A percentile compares a stretch with the other conserved stretches of the same genome.
phyloP scores from a whole-genome alignment of 805 yeast genomes.

The Hanseniaspora vineae region DNA sequence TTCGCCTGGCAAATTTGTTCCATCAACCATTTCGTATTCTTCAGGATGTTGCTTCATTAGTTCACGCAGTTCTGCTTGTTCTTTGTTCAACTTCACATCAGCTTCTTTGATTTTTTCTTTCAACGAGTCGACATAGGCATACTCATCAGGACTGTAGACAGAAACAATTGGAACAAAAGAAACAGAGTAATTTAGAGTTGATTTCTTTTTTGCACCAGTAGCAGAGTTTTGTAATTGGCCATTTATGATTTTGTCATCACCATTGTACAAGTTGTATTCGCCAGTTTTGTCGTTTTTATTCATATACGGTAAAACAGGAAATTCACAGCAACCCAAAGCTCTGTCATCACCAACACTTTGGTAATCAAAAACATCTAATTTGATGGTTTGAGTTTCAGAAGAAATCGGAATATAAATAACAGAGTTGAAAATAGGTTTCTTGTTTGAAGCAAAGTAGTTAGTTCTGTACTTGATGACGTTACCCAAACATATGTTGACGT shows the following conservation, averaged over 20 bases:
- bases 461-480: conserved; percentile 48
- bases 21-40: conserved; percentile 51
- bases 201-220: conserved; percentile 21
- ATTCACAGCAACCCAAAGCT: conserved; percentile 43
- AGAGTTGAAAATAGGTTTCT: conserved; percentile 47
- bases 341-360: conserved; percentile 54
- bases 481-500: conserved; percentile 44
- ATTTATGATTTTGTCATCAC: conserved; percentile 22
- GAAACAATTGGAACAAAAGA: conserved; percentile 57
- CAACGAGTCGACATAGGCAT: conserved; percentile 33
- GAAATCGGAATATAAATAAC: conserved; percentile 48
- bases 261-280: conserved; percentile 27
- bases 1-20: conserved; percentile 30
- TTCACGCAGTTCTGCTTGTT: conserved; percentile 37
- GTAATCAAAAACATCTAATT: conserved; percentile 51
- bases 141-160: conserved; percentile 46
- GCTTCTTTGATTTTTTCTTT: conserved; percentile 27
- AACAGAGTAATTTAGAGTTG: conserved; percentile 39
- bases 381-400: conserved; percentile 45
- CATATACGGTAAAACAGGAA: conserved; percentile 37
- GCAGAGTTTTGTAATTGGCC: conserved; percentile 21
- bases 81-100: conserved; percentile 26
- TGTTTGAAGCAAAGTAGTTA: conserved; percentile 36
- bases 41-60: conserved; percentile 43
- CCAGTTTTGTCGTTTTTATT: conserved; percentile 33